Conservation (phyloP, 2,329 filamentous ascomycete genomes). For the Aaosphaeria arxii region DNA sequence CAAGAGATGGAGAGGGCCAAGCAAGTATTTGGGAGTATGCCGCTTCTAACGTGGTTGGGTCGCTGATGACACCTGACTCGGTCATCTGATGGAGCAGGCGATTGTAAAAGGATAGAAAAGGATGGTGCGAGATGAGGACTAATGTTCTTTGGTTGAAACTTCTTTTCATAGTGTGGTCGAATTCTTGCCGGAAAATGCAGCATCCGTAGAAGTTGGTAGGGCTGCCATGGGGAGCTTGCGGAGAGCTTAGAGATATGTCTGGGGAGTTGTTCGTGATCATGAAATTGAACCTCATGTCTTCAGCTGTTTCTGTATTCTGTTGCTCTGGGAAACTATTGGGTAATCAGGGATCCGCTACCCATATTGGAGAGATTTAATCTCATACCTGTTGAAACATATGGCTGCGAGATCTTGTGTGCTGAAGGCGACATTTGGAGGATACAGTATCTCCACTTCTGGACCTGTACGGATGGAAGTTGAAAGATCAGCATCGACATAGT, state of each 20-base stretch:
- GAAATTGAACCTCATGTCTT: slow-evolving; percentile 40
- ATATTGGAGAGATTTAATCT: background rate
- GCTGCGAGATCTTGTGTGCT: slow-evolving; percentile 38
- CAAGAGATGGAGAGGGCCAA: slow-evolving; percentile 36
- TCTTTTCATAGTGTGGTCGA: slow-evolving; percentile 39
- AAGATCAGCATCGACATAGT: slow-evolving; percentile 6
- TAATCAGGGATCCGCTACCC: no score
- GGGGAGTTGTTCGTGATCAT: slow-evolving; percentile 47
- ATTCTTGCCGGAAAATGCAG: slow-evolving; percentile 42
- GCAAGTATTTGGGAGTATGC: slow-evolving; percentile 35
- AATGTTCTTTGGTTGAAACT: slow-evolving; percentile 42
- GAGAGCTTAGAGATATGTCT: slow-evolving; percentile 52
- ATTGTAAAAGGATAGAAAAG: slow-evolving; percentile 37
- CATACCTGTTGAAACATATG: slow-evolving; percentile 43
- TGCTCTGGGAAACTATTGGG: slow-evolving; percentile 39
- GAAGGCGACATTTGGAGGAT: slow-evolving; percentile 37
- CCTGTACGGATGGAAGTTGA: slow-evolving; percentile 12
- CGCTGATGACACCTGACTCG: slow-evolving; percentile 33
- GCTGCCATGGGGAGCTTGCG: slow-evolving; percentile 39
- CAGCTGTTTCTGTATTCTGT: slow-evolving; percentile 39
- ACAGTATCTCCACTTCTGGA: slow-evolving; percentile 42
- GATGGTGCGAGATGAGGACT: slow-evolving; percentile 40
- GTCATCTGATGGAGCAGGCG: slow-evolving; percentile 37
- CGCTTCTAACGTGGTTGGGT: slow-evolving; percentile 37
- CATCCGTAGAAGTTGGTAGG: slow-evolving; percentile 32